Conservation (phyloP, 2,329 filamentous ascomycete genomes). For the Colletotrichum tanaceti region DNA sequence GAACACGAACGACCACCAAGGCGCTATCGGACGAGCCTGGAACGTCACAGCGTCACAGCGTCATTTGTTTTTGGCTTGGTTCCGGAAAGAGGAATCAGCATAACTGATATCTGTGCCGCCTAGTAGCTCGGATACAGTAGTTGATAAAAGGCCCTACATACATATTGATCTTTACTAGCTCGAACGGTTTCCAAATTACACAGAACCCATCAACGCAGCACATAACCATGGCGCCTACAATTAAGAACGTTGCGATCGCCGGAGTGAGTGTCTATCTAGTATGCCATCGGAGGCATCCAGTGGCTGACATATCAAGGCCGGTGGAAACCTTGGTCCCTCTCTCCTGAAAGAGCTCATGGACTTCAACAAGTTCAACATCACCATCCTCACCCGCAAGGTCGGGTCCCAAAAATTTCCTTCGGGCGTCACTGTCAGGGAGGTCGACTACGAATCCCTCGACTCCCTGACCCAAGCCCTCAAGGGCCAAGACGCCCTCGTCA, state of each 20-base stretch:
- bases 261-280: conserved; percentile 45
- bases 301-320: conserved; percentile 40
- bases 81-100: background rate
- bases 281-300: background rate
- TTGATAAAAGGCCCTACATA: conserved; percentile 14
- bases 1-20: background rate
- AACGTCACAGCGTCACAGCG: conserved; percentile 30
- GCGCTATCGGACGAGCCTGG: conserved; percentile 27
- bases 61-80: conserved; percentile 3
- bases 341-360: conserved; percentile 48
- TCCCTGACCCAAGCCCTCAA: conserved; percentile 63
- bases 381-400: conserved; percentile 63
- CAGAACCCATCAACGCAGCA: background rate
- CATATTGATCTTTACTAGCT: background rate
- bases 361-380: conserved; percentile 57
- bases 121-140: background rate
- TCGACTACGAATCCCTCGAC: conserved; percentile 60
- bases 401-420: conserved; percentile 52
- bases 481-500: conserved; percentile 68
- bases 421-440: conserved; percentile 56
- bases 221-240: conserved; percentile 32
- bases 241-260: conserved; percentile 54
- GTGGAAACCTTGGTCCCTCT: conserved; percentile 50
- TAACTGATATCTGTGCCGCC: background rate
- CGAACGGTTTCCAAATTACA: background rate